phyloP scores from a whole-genome alignment of 306 rosid species.

The Phaseolus lunatus region DNA sequence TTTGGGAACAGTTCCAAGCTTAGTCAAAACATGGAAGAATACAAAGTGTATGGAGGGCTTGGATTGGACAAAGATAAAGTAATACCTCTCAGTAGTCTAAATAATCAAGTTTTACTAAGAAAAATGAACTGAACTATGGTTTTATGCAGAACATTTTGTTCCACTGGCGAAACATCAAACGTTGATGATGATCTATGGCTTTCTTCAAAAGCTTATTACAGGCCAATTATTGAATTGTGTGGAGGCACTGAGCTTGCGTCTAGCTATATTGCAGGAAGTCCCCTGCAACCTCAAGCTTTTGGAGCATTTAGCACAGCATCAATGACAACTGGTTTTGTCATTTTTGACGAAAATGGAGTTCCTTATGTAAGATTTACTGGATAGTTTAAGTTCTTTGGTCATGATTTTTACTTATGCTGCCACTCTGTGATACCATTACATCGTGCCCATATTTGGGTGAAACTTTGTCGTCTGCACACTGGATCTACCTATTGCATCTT shows the following conservation, averaged over 20 bases:
- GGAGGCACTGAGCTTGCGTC: conserved; percentile 94
- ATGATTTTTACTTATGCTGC: no score
- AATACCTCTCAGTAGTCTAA: conserved; percentile 34
- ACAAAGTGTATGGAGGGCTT: conserved; percentile 84
- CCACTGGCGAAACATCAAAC: conserved; percentile 88
- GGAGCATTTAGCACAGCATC: conserved; percentile 83
- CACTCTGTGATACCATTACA: no score
- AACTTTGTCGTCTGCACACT: no score
- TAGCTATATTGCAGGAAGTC: conserved; percentile 62
- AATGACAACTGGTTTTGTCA: conserved; percentile 75
- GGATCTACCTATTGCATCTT: no score
- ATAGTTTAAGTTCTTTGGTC: conserved; percentile 10
- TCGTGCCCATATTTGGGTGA: no score
- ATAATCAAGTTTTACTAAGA: not conserved
- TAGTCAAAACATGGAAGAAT: conserved; percentile 93
- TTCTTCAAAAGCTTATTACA: conserved; percentile 80
- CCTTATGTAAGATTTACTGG: conserved; percentile 61
- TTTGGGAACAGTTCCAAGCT: conserved; percentile 97
- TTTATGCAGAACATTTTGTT: conserved; percentile 65
- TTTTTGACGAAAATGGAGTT: conserved; percentile 77
- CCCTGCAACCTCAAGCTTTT: conserved; percentile 87
- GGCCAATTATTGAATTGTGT: conserved; percentile 74
- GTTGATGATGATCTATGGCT: conserved; percentile 97
- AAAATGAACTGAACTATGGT: conserved; percentile 38
- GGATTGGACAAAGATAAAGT: conserved; percentile 94